phyloP scores from a whole-genome alignment of 176 grass and related monocot species.

The Aegilops sharonensis region DNA sequence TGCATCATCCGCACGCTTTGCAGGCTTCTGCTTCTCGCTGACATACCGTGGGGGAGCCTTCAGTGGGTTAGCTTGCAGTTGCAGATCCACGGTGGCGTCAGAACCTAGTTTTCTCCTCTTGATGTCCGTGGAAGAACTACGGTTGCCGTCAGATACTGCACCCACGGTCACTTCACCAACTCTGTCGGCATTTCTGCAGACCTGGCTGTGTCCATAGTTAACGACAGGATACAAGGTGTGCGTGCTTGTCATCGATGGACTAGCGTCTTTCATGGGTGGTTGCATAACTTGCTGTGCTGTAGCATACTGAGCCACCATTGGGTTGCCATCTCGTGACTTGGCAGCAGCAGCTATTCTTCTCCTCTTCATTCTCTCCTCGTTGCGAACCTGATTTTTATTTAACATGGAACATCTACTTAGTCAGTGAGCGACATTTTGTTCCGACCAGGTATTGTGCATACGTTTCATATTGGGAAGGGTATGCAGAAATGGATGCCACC shows the following conservation, averaged over 20 bases:
- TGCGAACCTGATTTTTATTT: constrained; percentile 50
- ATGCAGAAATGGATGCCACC: not conserved
- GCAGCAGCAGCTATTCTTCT: constrained; percentile 48
- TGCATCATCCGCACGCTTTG: constrained; percentile 38
- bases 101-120: constrained; percentile 47
- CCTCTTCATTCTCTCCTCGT: constrained; percentile 69
- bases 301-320: constrained; percentile 20
- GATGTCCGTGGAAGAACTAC: constrained; percentile 1
- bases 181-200: constrained; percentile 27
- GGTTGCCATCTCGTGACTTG: constrained; percentile 27
- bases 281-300: constrained; percentile 11
- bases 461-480: not conserved
- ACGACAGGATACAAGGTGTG: constrained; percentile 18
- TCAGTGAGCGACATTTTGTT: constrained; percentile 11
- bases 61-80: constrained; percentile 29
- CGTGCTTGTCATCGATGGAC: constrained; percentile 11
- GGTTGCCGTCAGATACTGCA: constrained; percentile 19
- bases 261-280: not conserved
- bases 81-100: constrained; percentile 11
- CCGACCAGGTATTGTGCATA: not conserved
- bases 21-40: constrained; percentile 47
- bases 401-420: not conserved
- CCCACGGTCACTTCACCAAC: not conserved
- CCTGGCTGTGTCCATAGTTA: constrained; percentile 42
- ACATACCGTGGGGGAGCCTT: constrained; percentile 30